Evolutionary conservation across 2,329 filamentous ascomycete genomes (phyloP).

Genomic region (Chalaropsis ovoidea): DNA sequence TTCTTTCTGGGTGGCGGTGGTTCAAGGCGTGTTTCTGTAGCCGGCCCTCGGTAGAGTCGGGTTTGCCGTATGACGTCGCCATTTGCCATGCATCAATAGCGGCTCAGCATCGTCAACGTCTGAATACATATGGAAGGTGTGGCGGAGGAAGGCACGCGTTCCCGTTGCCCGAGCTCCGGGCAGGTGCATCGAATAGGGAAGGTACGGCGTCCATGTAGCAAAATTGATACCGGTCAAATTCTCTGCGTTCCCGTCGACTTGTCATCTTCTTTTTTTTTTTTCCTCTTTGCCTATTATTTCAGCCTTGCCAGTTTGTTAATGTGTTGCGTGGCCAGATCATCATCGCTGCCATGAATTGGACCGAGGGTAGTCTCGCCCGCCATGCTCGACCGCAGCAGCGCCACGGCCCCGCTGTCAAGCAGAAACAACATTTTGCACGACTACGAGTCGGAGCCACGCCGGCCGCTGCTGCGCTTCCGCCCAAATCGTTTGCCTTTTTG

Average conservation of each 20-base stretch:
- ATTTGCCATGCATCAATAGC: background rate
- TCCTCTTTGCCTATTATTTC: background rate
- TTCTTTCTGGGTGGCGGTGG: background rate
- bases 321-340: background rate
- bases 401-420: slow-evolving; percentile 31
- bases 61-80: background rate
- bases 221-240: background rate
- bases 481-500: slow-evolving; percentile 18
- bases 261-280: background rate
- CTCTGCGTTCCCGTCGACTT: background rate
- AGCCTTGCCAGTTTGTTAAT: background rate
- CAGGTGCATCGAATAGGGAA: background rate
- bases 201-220: background rate
- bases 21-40: slow-evolving; percentile 4
- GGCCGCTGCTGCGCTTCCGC: background rate
- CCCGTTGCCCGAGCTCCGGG: background rate
- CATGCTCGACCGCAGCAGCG: slow-evolving; percentile 33
- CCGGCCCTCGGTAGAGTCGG: background rate
- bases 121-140: background rate
- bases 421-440: slow-evolving; percentile 35
- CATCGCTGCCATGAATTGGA: slow-evolving; percentile 35
- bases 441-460: background rate
- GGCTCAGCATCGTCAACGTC: background rate
- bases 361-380: slow-evolving; percentile 34
- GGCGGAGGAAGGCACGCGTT: background rate